Evolutionary conservation across 73 alveolate genomes (phyloP), one percentile per base, ranked within the genome.

Genomic region (Breviolum minutum): DNA sequence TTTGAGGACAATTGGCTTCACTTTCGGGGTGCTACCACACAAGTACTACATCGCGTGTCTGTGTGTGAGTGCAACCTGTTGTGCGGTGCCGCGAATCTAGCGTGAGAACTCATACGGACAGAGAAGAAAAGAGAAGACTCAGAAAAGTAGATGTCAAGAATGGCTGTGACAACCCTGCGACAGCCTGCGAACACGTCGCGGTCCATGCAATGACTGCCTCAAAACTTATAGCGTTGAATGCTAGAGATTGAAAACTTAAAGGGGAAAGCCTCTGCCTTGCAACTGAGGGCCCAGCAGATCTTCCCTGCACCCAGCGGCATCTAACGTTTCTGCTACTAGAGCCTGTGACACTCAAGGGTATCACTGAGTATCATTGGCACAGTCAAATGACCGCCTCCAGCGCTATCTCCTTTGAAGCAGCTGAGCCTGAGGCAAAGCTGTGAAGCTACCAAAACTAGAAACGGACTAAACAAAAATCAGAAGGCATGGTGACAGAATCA

Each of bases 201-300:
- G 88, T 64, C 97, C 97, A 24, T 91, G 63, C 88, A 91, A 73
- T 10, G 79, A 54, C 69, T 79, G 97, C 97, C 97, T 90, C 27
- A 20, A 17, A 26, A 22, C 29, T 40, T 40, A 40, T 22, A 0
- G 26, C 26, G 60, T 11, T 7, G 7, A 22, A 6, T 61, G 93
- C 90, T 48, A 13, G 27, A 40, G 54, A 40, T 40, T 40, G 5
- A 40, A 40, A 40, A 40, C 24, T 17, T 22, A 68, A 68, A 14
- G n/a, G n/a, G 17, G n/a, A 2, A 22, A 17, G 77, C 77, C 77
- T 17, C 77, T 68, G n/a, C 17, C 77, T 68, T 2, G 77, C n/a
- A 17, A 40, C 54, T 40, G 54, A 40, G 70, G 70, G 26, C 93
- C 54, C 74, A 22, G 76, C 93, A 84, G n/a, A 10, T 84, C 93